These are phyloP conservation scores for Bruguiera gymnorhiza DNA, from an alignment of 345 rosid genomes.

Conservation along the genomic window DNA sequence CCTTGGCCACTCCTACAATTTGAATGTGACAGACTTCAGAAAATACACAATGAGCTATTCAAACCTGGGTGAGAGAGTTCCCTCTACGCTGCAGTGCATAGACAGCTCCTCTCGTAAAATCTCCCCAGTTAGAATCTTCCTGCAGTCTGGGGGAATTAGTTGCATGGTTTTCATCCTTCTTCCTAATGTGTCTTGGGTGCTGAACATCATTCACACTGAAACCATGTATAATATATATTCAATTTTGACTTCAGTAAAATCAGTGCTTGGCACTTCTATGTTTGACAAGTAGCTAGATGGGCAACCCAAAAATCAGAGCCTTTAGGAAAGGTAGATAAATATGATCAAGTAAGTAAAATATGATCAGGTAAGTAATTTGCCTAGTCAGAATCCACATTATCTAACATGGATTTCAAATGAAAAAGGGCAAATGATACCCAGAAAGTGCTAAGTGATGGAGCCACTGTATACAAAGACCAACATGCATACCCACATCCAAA, in stretches of 20 bases:
- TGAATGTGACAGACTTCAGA: not conserved
- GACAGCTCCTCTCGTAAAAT: constrained; percentile 84
- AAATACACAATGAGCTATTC: constrained; percentile 7
- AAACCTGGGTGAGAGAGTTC: constrained; percentile 59
- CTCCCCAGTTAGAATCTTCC: constrained; percentile 70
- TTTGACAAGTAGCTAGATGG: too few relatives aligned
- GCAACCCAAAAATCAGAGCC: too few relatives aligned
- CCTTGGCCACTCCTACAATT: not conserved
- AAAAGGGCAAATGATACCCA: too few relatives aligned
- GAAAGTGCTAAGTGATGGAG: too few relatives aligned
- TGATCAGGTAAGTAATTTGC: too few relatives aligned
- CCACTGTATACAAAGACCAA: too few relatives aligned
- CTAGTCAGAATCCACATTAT: too few relatives aligned
- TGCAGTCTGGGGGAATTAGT: constrained; percentile 28
- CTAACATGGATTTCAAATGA: too few relatives aligned
- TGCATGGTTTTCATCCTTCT: constrained; percentile 26
- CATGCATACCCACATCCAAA: too few relatives aligned
- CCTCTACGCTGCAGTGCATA: constrained; percentile 71
- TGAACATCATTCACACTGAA: constrained; percentile 67
- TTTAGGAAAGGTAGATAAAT: too few relatives aligned
- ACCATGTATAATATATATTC: constrained; percentile 5
- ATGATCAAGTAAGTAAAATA: too few relatives aligned
- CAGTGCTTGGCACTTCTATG: too few relatives aligned
- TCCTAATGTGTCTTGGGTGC: constrained; percentile 37
- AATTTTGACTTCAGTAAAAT: not conserved